These are phyloP conservation scores for Hortaea sp. DNA, from an alignment of 2,329 filamentous ascomycete species.

Conservation along the genomic window DNA sequence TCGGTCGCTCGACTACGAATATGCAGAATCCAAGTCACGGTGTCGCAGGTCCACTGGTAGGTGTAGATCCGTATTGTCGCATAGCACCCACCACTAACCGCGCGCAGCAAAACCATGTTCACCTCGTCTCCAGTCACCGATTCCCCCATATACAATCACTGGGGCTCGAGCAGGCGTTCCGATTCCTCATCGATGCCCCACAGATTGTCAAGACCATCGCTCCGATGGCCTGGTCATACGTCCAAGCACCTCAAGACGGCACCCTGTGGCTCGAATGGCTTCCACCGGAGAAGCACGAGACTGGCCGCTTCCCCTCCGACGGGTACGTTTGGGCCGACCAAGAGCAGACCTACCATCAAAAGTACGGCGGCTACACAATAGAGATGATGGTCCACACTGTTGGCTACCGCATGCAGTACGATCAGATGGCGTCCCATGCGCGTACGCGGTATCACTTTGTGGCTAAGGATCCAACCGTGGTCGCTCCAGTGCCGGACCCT, in stretches of 20 bases:
- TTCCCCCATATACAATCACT: conserved; percentile 66
- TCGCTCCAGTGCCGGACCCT: conserved; percentile 62
- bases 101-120: conserved; percentile 72
- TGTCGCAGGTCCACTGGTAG: conserved; percentile 35
- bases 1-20: not conserved
- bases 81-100: conserved; percentile 3
- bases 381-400: conserved; percentile 77
- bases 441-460: conserved; percentile 79
- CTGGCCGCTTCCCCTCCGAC: conserved; percentile 73
- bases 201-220: conserved; percentile 75
- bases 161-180: conserved; percentile 65
- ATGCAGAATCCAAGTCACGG: conserved; percentile 35
- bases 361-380: conserved; percentile 64
- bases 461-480: conserved; percentile 60
- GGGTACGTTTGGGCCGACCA: conserved; percentile 83
- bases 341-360: conserved; percentile 67
- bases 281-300: conserved; percentile 58
- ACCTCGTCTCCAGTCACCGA: conserved; percentile 73
- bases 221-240: conserved; percentile 87
- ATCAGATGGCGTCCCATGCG: conserved; percentile 64
- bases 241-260: conserved; percentile 72
- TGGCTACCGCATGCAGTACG: conserved; percentile 60
- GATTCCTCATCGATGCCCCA: conserved; percentile 74
- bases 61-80: not conserved
- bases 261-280: conserved; percentile 84